phyloP scores from a whole-genome alignment of 2,329 filamentous ascomycete genomes.

The Botrytis sinoallii region DNA sequence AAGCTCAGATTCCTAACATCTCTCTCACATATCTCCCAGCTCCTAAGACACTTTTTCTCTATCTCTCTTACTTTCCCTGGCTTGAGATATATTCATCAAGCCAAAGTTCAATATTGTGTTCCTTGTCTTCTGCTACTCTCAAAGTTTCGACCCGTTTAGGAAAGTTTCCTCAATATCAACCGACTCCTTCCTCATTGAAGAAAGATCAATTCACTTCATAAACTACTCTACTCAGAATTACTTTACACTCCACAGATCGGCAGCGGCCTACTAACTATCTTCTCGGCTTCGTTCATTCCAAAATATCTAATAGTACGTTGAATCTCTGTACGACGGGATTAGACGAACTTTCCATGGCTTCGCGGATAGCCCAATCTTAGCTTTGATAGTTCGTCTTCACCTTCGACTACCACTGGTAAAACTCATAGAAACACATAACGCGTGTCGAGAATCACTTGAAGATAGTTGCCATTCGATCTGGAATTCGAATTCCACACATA shows the following conservation, averaged over 20 bases:
- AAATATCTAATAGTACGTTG: neutral
- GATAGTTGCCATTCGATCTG: neutral
- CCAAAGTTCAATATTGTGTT: constrained; percentile 1
- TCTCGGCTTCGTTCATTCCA: neutral
- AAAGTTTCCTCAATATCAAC: constrained; percentile 4
- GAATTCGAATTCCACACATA: neutral
- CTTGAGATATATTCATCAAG: neutral
- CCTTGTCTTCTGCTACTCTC: constrained; percentile 1
- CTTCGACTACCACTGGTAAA: neutral
- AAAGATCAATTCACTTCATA: neutral
- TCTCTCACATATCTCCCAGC: neutral
- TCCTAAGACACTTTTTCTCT: neutral
- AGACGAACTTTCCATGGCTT: neutral
- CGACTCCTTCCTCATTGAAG: neutral
- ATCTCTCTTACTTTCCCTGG: neutral
- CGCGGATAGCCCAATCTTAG: neutral
- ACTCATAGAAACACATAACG: constrained; percentile 25
- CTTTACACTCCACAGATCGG: neutral
- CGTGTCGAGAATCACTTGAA: neutral
- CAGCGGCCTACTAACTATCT: neutral
- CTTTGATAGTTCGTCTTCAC: neutral
- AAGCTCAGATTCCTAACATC: neutral
- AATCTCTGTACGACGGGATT: neutral
- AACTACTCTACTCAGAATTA: neutral
- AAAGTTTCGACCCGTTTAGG: constrained; percentile 7